Conservation (phyloP, 306 rosid genomes). For the Biancaea sappan region DNA sequence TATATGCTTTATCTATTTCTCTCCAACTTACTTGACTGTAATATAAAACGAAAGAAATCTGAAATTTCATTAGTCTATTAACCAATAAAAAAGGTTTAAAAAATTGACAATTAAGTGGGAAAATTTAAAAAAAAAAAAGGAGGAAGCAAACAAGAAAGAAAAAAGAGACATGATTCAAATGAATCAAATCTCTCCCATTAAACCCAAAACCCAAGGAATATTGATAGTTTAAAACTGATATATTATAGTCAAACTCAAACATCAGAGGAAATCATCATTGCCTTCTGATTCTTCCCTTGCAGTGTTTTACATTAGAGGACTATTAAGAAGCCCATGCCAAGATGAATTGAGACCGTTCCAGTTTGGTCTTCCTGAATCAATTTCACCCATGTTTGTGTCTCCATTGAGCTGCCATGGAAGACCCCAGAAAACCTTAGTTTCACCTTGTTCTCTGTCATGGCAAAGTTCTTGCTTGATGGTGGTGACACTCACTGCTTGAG, state of each 20-base stretch:
- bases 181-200: constrained; percentile 41
- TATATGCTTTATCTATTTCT: constrained; percentile 35
- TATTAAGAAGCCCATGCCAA: constrained; percentile 92
- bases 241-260: constrained; percentile 46
- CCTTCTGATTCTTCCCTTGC: constrained; percentile 1
- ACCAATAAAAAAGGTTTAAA: constrained; percentile 39
- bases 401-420: constrained; percentile 82
- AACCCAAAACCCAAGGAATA: constrained; percentile 36
- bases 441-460: constrained; percentile 51
- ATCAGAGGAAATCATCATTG: constrained; percentile 33
- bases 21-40: constrained; percentile 45
- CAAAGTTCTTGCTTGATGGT: constrained; percentile 81
- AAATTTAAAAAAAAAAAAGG: background rate
- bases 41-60: constrained; percentile 39
- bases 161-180: constrained; percentile 40
- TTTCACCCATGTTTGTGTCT: constrained; percentile 56
- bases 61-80: constrained; percentile 53
- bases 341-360: constrained; percentile 75
- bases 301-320: constrained; percentile 76
- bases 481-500: constrained; percentile 69
- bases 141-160: constrained; percentile 7
- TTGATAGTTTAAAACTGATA: constrained; percentile 31
- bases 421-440: constrained; percentile 72
- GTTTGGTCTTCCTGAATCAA: constrained; percentile 71
- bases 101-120: constrained; percentile 30